These are phyloP conservation scores for Psilocybe azurescens DNA, from an alignment of 768 basidiomycete genomes.

Conservation along the genomic window DNA sequence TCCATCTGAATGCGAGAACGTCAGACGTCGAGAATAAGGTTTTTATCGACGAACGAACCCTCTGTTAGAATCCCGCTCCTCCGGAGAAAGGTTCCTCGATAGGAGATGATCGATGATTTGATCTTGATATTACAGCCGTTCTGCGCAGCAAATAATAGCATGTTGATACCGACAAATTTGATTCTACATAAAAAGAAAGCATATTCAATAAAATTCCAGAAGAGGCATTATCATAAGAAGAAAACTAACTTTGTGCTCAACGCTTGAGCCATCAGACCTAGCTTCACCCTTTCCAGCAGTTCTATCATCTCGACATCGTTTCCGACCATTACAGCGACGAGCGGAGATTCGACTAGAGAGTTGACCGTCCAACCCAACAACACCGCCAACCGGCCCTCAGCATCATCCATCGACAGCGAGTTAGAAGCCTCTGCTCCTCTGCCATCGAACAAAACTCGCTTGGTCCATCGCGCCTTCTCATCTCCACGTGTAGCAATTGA, in stretches of 20 bases:
- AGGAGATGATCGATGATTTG: slow-evolving; percentile 60
- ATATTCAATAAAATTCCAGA: slow-evolving; percentile 6
- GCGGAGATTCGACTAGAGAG: slow-evolving; percentile 54
- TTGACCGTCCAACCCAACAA: slow-evolving; percentile 58
- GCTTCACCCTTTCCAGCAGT: slow-evolving; percentile 44
- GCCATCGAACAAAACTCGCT: slow-evolving; percentile 30
- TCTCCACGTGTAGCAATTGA: slow-evolving; percentile 36
- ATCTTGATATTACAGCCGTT: slow-evolving; percentile 32
- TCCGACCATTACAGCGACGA: slow-evolving; percentile 48
- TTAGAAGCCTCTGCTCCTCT: slow-evolving; percentile 10
- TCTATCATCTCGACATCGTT: slow-evolving; percentile 46
- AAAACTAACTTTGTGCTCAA: slow-evolving; percentile 48
- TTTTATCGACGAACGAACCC: slow-evolving; percentile 36
- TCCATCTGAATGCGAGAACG: too few species aligned
- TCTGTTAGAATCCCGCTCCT: slow-evolving; percentile 42
- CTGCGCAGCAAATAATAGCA: slow-evolving; percentile 47
- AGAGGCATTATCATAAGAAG: neutral
- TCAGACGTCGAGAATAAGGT: too few species aligned
- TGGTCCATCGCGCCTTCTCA: slow-evolving; percentile 46
- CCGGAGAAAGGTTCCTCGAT: slow-evolving; percentile 47
- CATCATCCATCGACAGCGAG: slow-evolving; percentile 25
- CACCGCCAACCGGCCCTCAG: slow-evolving; percentile 46
- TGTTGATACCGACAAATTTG: slow-evolving; percentile 52
- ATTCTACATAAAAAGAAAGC: slow-evolving; percentile 38
- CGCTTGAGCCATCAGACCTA: slow-evolving; percentile 43